Evolutionary conservation across 2,329 filamentous ascomycete species (phyloP), one percentile per base, ranked within the genome.

Genomic region (Huntiella decipiens): DNA sequence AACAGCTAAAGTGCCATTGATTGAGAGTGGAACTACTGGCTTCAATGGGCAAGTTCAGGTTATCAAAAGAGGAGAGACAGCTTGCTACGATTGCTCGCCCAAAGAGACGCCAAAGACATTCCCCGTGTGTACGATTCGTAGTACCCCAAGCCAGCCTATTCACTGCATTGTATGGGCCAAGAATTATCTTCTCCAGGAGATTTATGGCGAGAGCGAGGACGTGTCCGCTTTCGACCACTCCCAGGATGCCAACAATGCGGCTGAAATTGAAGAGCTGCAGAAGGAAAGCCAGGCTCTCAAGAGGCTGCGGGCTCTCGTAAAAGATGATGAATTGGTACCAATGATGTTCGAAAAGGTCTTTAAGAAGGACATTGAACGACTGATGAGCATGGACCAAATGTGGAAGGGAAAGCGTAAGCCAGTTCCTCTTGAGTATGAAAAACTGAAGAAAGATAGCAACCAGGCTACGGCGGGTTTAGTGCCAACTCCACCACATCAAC

Each of bases 121-220:
- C 57, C 87, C 91, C 1, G 87, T 96, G 37, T 98, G 91, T 65
- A 98, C 91, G 1, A 96, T 98, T 55, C 77, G 91, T 59, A 95
- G 85, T 60, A 98, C 87, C 0, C 91, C 91, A 0, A 93, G 82
- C 53, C 88, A 96, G 56, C 84, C 88, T 1, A 96, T 98, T 38
- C 91, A 98, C 63, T 96, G 91, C 64, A 98, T 98, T 51, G 88
- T 98, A 2, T 98, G 91, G 91, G 88, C 75, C 15, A 98, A 96
- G 64, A 94, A 86, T 59, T 98, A 96, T 60, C 70, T 98, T 6
- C 73, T 98, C 50, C 91, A 85, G 62, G 91, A 98, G 60, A 77
- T 98, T 5, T 98, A 95, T 54, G 91, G 91, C 13, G 75, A 77
- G 3, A 92, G 85, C 54, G 88, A 96, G 60, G 85, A 95, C 50